phyloP scores from a whole-genome alignment of 257 asterid genomes.

The Phtheirospermum japonicum region DNA sequence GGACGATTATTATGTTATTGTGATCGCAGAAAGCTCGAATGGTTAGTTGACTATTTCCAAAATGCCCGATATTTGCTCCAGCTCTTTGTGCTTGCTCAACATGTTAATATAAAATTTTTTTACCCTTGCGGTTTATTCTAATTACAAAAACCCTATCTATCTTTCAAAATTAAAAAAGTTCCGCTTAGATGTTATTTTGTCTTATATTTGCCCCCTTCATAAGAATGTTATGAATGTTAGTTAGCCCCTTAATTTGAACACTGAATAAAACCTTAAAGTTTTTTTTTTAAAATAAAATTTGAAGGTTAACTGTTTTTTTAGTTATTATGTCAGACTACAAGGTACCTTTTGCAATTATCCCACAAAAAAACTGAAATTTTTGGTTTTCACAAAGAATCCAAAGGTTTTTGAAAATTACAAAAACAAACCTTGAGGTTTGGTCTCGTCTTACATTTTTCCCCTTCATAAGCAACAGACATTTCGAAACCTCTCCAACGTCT shows the following conservation, averaged over 20 bases:
- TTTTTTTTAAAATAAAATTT: too few relatives aligned
- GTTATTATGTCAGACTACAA: too few relatives aligned
- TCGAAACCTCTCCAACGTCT: neutral
- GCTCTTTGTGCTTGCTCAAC: conserved; percentile 13
- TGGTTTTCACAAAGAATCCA: neutral
- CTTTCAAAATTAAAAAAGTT: too few relatives aligned
- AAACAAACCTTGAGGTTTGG: neutral
- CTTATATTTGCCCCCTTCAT: too few relatives aligned
- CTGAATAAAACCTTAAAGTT: too few relatives aligned
- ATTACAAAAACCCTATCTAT: neutral
- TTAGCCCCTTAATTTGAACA: too few relatives aligned
- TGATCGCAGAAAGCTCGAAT: conserved; percentile 87
- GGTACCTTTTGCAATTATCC: too few relatives aligned
- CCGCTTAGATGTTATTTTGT: neutral
- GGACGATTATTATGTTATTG: conserved; percentile 89
- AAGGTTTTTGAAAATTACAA: neutral
- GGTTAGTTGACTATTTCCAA: conserved; percentile 46
- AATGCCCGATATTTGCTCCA: conserved; percentile 1
- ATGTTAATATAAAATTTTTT: too few relatives aligned
- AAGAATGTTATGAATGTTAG: too few relatives aligned
- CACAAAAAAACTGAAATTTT: neutral
- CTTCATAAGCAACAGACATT: neutral
- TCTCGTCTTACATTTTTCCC: neutral
- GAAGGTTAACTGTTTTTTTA: too few relatives aligned
- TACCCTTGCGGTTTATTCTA: neutral